phyloP scores from a whole-genome alignment of 257 asterid genomes.

The Solanum chilense region DNA sequence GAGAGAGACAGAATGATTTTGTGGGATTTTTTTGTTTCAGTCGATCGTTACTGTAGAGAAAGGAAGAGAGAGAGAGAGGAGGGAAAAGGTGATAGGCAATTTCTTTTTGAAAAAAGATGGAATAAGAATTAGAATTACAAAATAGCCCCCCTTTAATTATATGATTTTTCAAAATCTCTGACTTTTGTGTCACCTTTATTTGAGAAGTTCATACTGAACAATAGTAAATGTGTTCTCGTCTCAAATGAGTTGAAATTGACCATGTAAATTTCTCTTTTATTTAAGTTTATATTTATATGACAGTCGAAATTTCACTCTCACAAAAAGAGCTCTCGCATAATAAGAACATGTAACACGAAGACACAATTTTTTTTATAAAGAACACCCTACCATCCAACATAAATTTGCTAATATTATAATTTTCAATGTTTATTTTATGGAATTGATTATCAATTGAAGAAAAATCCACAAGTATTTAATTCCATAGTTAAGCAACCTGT shows the following conservation, averaged over 20 bases:
- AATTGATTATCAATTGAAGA: not conserved
- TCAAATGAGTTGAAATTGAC: not conserved
- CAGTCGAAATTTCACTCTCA: too few species aligned
- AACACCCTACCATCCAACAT: not conserved
- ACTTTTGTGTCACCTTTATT: not conserved
- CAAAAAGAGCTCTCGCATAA: not conserved
- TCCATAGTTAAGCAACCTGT: not conserved
- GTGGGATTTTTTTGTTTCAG: not conserved
- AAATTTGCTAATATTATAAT: not conserved
- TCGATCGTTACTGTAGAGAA: constrained; percentile 3
- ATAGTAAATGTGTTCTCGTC: not conserved
- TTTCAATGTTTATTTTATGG: not conserved
- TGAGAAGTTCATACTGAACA: not conserved
- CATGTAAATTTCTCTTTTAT: not conserved
- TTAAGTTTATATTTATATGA: not conserved
- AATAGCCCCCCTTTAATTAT: not conserved
- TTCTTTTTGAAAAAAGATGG: constrained; percentile 6
- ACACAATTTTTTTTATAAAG: not conserved
- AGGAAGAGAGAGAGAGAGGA: not conserved
- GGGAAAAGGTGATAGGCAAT: constrained; percentile 4
- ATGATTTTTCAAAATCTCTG: not conserved
- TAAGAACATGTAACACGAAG: not conserved
- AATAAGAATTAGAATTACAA: not conserved
- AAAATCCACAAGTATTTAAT: not conserved
- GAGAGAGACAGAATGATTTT: not conserved